Evolutionary conservation across 345 rosid genomes (phyloP).

Genomic region (Euphorbia lathyris): DNA sequence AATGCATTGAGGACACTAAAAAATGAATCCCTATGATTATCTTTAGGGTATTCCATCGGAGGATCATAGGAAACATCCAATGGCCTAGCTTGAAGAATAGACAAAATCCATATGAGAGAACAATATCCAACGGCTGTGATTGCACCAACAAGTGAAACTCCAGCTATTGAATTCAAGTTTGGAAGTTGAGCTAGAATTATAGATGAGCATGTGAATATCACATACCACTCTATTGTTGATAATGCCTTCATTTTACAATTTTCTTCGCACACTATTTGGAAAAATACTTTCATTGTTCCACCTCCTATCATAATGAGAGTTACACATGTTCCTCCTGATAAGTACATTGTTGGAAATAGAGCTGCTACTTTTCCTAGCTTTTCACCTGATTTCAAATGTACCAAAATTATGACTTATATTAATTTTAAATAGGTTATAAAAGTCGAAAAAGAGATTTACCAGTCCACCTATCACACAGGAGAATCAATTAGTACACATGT

Average conservation of each 20-base stretch:
- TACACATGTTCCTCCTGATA: conserved; percentile 60
- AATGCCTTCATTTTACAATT: conserved; percentile 25
- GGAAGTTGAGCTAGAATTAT: conserved; percentile 54
- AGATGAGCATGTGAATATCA: conserved; percentile 45
- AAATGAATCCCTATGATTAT: conserved; percentile 14
- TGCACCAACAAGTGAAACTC: conserved; percentile 57
- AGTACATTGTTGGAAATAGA: conserved; percentile 56
- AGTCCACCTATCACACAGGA: too few relatives aligned
- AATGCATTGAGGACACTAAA: conserved; percentile 38
- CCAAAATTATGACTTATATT: too few relatives aligned
- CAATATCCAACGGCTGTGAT: conserved; percentile 54
- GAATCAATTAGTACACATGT: too few relatives aligned
- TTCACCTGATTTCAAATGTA: conserved; percentile 33
- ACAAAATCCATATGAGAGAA: conserved; percentile 43
- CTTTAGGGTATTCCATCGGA: conserved; percentile 11
- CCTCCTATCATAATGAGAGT: conserved; percentile 53
- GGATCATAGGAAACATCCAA: conserved; percentile 28
- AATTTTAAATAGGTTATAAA: too few relatives aligned
- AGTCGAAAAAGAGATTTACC: too few relatives aligned
- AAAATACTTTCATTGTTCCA: conserved; percentile 42
- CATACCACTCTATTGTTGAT: conserved; percentile 41
- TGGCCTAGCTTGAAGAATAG: conserved; percentile 30
- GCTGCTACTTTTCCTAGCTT: conserved; percentile 48
- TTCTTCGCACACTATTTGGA: conserved; percentile 36
- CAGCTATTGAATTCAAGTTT: conserved; percentile 60